These are phyloP conservation scores for Triadica sebifera DNA, from an alignment of 345 rosid species.

Conservation along the genomic window DNA sequence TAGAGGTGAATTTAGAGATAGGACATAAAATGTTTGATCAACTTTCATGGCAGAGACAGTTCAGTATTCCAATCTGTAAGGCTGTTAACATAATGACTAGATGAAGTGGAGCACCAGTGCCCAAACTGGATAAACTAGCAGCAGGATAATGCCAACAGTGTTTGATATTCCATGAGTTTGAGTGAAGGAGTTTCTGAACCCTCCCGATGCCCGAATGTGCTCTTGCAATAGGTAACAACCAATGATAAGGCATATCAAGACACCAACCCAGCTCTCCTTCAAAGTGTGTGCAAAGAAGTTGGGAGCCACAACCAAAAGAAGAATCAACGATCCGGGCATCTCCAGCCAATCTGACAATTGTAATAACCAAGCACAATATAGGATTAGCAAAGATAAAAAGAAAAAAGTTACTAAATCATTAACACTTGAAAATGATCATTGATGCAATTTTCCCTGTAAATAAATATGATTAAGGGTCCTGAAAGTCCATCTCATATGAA, in stretches of 20 bases:
- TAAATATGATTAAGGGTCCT: no score
- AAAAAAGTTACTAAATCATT: not conserved
- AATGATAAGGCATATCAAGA: slow-evolving; percentile 59
- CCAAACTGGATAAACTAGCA: slow-evolving; percentile 82
- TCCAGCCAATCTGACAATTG: slow-evolving; percentile 58
- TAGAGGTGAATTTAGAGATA: not conserved
- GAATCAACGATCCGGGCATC: slow-evolving; percentile 74
- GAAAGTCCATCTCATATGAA: no score
- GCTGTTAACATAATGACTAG: no score
- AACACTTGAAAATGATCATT: not conserved
- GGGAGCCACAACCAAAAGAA: slow-evolving; percentile 70
- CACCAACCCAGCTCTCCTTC: slow-evolving; percentile 60
- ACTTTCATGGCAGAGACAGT: not conserved
- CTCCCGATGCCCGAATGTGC: slow-evolving; percentile 89
- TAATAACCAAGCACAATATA: no score
- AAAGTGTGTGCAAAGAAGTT: slow-evolving; percentile 51
- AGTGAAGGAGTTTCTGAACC: slow-evolving; percentile 79
- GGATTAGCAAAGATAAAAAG: not conserved
- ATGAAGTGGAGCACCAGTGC: slow-evolving; percentile 51
- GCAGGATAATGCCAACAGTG: slow-evolving; percentile 71
- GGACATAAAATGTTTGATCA: not conserved
- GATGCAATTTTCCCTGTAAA: no score
- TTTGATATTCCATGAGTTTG: slow-evolving; percentile 71
- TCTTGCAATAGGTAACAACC: slow-evolving; percentile 90
- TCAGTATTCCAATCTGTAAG: no score